phyloP scores from a whole-genome alignment of 2,329 filamentous ascomycete species.

The Claviceps spartinae region DNA sequence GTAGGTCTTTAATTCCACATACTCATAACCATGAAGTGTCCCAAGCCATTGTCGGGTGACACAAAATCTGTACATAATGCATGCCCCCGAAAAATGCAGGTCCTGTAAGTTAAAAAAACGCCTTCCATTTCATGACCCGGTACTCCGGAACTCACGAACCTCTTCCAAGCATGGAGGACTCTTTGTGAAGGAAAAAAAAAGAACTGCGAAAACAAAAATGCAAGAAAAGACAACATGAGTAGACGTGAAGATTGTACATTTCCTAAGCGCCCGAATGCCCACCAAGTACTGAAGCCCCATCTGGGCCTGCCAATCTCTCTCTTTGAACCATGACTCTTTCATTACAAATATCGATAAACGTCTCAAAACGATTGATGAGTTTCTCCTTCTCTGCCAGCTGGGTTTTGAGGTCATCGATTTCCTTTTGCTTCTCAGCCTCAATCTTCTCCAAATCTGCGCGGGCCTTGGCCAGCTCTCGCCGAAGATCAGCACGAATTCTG shows the following conservation, averaged over 20 bases:
- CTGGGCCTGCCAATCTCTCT: constrained; percentile 30
- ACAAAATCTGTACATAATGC: not conserved
- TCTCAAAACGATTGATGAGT: constrained; percentile 50
- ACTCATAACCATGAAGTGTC: not conserved
- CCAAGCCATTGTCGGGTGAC: not conserved
- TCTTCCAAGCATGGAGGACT: not conserved
- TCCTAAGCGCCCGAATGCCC: constrained; percentile 13
- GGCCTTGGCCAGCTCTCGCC: constrained; percentile 44
- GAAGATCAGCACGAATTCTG: constrained; percentile 46
- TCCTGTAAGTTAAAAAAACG: not conserved
- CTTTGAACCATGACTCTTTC: constrained; percentile 51
- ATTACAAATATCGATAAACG: constrained; percentile 59
- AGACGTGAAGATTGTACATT: not conserved
- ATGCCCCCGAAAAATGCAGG: not conserved
- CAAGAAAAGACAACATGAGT: not conserved
- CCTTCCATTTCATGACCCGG: not conserved
- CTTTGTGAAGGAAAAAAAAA: not conserved
- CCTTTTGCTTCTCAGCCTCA: constrained; percentile 41
- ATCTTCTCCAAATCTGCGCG: constrained; percentile 42
- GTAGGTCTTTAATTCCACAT: not conserved
- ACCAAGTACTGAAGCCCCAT: constrained; percentile 14
- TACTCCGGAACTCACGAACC: not conserved
- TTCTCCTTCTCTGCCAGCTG: constrained; percentile 50
- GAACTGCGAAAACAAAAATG: not conserved
- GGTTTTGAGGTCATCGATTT: constrained; percentile 43